Evolutionary conservation across 805 yeast genomes (phyloP).

Genomic region (Candida tammaniensis): DNA sequence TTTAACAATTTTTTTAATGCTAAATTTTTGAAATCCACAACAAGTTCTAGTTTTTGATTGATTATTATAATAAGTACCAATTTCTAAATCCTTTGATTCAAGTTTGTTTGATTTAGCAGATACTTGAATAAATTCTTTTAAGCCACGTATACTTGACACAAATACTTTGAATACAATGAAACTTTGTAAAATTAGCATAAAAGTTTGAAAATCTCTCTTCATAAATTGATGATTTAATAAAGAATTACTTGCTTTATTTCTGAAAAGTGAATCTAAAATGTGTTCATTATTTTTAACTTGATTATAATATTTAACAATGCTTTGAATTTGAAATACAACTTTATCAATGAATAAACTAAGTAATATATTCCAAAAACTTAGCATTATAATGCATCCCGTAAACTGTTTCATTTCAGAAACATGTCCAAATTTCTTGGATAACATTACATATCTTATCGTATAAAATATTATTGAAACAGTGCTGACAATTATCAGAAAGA

Average conservation of each 20-base stretch:
- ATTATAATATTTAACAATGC: constrained; percentile 1
- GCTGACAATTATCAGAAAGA: constrained; percentile 1
- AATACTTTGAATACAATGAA: constrained; percentile 3
- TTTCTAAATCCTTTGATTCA: not conserved
- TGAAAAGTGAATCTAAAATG: not conserved
- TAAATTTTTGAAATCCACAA: not conserved
- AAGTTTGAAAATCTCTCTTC: constrained; percentile 1
- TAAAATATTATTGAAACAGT: not conserved
- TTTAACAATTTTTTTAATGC: not conserved
- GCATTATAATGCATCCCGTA: not conserved
- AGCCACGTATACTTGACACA: not conserved
- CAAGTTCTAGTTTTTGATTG: not conserved
- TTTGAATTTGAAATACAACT: not conserved
- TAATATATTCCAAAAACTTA: constrained; percentile 3
- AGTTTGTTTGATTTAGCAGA: too few species aligned
- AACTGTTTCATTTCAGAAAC: not conserved
- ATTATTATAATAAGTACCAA: too few species aligned
- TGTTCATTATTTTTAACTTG: not conserved
- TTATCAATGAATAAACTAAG: not conserved
- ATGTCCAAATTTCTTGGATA: not conserved
- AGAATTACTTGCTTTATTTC: not conserved
- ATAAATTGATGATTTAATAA: not conserved
- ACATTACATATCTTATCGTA: constrained; percentile 1
- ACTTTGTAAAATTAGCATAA: not conserved
- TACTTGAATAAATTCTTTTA: too few species aligned